Conservation (phyloP, 306 rosid genomes). For the Trichosanthes truncata region DNA sequence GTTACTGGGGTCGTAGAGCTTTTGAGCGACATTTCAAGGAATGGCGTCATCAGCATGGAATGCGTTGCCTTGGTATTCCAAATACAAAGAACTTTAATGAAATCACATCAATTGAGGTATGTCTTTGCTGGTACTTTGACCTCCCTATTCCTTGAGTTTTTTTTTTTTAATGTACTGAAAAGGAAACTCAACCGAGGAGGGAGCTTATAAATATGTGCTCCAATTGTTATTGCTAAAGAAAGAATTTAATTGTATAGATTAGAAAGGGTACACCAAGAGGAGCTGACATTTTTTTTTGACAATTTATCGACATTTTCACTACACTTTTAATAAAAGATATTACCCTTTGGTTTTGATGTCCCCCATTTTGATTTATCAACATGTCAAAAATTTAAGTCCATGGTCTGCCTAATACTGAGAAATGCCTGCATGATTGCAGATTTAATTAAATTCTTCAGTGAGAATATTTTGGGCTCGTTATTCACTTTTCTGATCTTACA, state of each 20-base stretch:
- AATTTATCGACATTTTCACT: not conserved
- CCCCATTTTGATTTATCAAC: not conserved
- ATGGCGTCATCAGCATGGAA: slow-evolving; percentile 99
- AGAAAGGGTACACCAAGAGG: not conserved
- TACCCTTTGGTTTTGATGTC: not conserved
- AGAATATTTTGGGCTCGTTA: not conserved
- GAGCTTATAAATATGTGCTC: not conserved
- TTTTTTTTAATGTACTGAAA: not conserved
- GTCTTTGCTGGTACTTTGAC: not conserved
- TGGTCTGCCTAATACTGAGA: not conserved
- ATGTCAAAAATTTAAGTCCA: not conserved
- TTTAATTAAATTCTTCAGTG: not conserved
- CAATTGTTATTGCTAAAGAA: not conserved
- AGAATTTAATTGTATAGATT: not conserved
- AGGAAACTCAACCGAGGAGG: not conserved
- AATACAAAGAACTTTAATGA: slow-evolving; percentile 96
- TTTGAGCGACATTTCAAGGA: slow-evolving; percentile 96
- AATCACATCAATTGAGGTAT: slow-evolving; percentile 92
- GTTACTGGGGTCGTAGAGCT: slow-evolving; percentile 99
- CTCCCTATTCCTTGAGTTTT: not conserved
- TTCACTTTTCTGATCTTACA: slow-evolving; percentile 22
- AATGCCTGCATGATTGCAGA: not conserved
- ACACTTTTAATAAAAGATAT: not conserved
- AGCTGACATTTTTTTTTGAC: not conserved
- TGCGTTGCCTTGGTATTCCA: slow-evolving; percentile 99